Conservation (phyloP, 768 basidiomycete species). For the Rhizopogon rudus region DNA sequence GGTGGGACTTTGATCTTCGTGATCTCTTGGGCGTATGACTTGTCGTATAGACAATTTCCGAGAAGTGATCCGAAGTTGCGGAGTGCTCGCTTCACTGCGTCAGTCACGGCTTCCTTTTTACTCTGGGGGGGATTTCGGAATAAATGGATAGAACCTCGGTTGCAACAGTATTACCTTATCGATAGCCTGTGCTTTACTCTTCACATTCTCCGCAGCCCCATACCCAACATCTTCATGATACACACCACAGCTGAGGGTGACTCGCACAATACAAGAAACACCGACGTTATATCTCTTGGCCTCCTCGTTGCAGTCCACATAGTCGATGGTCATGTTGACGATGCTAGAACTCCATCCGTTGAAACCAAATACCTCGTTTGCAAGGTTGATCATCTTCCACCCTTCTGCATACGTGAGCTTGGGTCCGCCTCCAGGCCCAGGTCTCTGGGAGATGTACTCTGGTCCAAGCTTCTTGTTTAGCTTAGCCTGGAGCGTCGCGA, state of each 20-base stretch:
- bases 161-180: slow-evolving; percentile 71
- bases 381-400: slow-evolving; percentile 97
- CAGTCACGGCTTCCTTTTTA: slow-evolving; percentile 98
- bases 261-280: slow-evolving; percentile 79
- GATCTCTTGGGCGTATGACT: slow-evolving; percentile 78
- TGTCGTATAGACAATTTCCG: slow-evolving; percentile 98
- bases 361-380: slow-evolving; percentile 98
- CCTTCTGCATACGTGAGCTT: slow-evolving; percentile 95
- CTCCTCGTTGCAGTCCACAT: slow-evolving; percentile 71
- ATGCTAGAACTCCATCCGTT: slow-evolving; percentile 91
- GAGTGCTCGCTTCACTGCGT: slow-evolving; percentile 86
- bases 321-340: slow-evolving; percentile 70
- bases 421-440: slow-evolving; percentile 80
- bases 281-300: slow-evolving; percentile 63
- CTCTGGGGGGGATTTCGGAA: slow-evolving; percentile 48
- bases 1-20: slow-evolving; percentile 81
- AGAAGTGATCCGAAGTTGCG: slow-evolving; percentile 92
- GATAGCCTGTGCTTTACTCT: slow-evolving; percentile 77
- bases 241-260: slow-evolving; percentile 83
- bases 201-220: slow-evolving; percentile 80
- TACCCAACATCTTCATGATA: slow-evolving; percentile 95
- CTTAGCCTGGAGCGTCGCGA: slow-evolving; percentile 73
- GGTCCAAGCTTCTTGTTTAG: slow-evolving; percentile 89
- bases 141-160: not conserved
- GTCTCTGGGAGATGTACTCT: slow-evolving; percentile 85